A percentile compares a stretch with the other conserved stretches of the same genome.
Evolutionary conservation across 2,329 filamentous ascomycete species (phyloP).

Genomic region (Microthyrium microscopicum): DNA sequence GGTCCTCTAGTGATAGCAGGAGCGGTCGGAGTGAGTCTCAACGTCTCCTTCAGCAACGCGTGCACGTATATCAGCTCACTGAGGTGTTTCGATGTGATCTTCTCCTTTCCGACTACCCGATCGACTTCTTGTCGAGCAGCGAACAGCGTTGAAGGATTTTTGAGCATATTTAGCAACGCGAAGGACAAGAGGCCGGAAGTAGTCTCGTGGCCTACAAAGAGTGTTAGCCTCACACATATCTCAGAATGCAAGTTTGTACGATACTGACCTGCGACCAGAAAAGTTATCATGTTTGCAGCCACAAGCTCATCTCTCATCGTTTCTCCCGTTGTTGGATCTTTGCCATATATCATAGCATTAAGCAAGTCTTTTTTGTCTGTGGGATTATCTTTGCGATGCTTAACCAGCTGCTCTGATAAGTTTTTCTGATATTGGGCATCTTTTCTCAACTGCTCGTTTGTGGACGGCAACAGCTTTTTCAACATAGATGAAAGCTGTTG

Average conservation of each 20-base stretch:
- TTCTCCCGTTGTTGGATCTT: slow-evolving; percentile 44
- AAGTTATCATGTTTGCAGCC: slow-evolving; percentile 51
- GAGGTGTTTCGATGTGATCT: slow-evolving; percentile 32
- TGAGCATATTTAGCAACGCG: slow-evolving; percentile 11
- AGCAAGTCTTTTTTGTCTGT: slow-evolving; percentile 37
- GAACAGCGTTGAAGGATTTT: slow-evolving; percentile 31
- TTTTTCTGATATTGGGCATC: too few species aligned
- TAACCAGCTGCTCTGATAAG: too few species aligned
- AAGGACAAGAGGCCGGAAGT: slow-evolving; percentile 15
- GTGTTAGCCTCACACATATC: too few species aligned
- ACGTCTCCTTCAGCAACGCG: slow-evolving; percentile 21
- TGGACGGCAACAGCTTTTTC: too few species aligned
- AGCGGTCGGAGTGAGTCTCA: slow-evolving; percentile 38
- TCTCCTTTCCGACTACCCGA: slow-evolving; percentile 29
- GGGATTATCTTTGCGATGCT: slow-evolving; percentile 7
- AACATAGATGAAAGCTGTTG: too few species aligned
- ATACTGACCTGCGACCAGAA: slow-evolving; percentile 48
- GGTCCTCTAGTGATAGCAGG: slow-evolving; percentile 25
- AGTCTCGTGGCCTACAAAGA: slow-evolving; percentile 7
- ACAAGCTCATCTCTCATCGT: slow-evolving; percentile 42
- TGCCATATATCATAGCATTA: slow-evolving; percentile 34
- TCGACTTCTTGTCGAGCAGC: slow-evolving; percentile 39
- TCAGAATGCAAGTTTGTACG: too few species aligned
- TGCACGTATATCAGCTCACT: slow-evolving; percentile 36
- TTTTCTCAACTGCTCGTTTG: too few species aligned